Evolutionary conservation across 495 filamentous ascomycete species (phyloP).

Genomic region (Rusavskia elegans): DNA sequence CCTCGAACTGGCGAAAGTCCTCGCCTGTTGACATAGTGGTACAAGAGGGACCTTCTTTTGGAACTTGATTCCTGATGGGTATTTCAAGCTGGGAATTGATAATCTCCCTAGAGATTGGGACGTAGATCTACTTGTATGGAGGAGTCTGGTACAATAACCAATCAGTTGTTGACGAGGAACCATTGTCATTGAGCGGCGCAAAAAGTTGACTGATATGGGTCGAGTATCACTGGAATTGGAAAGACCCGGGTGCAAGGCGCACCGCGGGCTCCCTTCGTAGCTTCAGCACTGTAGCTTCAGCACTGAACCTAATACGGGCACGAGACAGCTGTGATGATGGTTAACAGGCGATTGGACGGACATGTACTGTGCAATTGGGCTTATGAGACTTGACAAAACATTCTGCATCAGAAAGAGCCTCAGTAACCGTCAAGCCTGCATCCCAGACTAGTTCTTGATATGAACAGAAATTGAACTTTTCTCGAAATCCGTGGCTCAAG

Average conservation of each 20-base stretch:
- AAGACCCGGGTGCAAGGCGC: slow-evolving; percentile 6
- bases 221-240: slow-evolving; percentile 2
- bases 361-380: too few relatives aligned
- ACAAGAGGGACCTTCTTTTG: background rate
- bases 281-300: background rate
- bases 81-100: background rate
- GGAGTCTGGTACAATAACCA: background rate
- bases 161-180: slow-evolving; percentile 17
- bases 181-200: slow-evolving; percentile 18
- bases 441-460: too few relatives aligned
- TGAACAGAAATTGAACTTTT: background rate
- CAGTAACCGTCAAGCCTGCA: too few relatives aligned
- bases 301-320: background rate
- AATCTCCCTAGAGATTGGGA: background rate
- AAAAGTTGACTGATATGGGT: too few relatives aligned
- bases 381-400: too few relatives aligned
- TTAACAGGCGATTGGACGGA: too few relatives aligned
- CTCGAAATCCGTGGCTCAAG: background rate
- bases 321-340: too few relatives aligned
- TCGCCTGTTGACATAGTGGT: background rate
- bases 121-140: background rate
- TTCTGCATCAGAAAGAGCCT: too few relatives aligned
- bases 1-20: slow-evolving; percentile 1
- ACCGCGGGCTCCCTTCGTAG: background rate
- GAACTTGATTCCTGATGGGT: background rate